These are phyloP conservation scores for Exsudoporus floridanus DNA, from an alignment of 1,284 basidiomycete species.

Conservation along the genomic window DNA sequence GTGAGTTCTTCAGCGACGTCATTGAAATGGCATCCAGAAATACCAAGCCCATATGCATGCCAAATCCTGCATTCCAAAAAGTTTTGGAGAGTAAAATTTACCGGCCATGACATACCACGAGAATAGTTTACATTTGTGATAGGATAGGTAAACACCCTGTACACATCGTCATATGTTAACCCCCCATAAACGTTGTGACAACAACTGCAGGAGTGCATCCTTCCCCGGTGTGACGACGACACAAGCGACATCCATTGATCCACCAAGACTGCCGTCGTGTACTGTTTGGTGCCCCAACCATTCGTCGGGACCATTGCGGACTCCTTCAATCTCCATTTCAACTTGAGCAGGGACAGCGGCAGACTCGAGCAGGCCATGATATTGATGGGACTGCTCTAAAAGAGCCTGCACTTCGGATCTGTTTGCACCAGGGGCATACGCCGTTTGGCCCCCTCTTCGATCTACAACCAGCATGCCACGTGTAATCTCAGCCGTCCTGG, in stretches of 20 bases:
- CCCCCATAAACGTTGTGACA: slow-evolving; percentile 62
- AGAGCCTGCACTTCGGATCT: slow-evolving; percentile 59
- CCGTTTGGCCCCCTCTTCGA: slow-evolving; percentile 56
- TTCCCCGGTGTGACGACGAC: slow-evolving; percentile 60
- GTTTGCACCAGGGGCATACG: slow-evolving; percentile 61
- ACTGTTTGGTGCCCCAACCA: slow-evolving; percentile 20
- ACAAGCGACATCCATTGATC: slow-evolving; percentile 48
- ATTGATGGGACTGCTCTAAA: slow-evolving; percentile 41
- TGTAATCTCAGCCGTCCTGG: slow-evolving; percentile 53
- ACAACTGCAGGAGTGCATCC: slow-evolving; percentile 44
- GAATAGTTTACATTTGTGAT: background rate
- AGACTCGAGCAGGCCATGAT: slow-evolving; percentile 47
- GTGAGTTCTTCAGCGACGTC: background rate
- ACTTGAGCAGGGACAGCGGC: slow-evolving; percentile 53
- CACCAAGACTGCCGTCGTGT: slow-evolving; percentile 22
- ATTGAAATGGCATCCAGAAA: slow-evolving; percentile 1
- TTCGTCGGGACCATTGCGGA: slow-evolving; percentile 20
- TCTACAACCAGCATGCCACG: slow-evolving; percentile 78
- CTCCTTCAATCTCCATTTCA: slow-evolving; percentile 42
- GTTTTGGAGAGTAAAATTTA: too few species aligned
- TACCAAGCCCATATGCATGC: background rate
- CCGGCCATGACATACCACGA: too few species aligned
- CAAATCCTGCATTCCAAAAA: background rate
- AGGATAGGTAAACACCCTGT: background rate
- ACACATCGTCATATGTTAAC: background rate